Percentiles rank a stretch among this genome's conserved stretches.
Evolutionary conservation across 2,329 filamentous ascomycete genomes (phyloP).

Genomic region (Hypoxylon sp.): DNA sequence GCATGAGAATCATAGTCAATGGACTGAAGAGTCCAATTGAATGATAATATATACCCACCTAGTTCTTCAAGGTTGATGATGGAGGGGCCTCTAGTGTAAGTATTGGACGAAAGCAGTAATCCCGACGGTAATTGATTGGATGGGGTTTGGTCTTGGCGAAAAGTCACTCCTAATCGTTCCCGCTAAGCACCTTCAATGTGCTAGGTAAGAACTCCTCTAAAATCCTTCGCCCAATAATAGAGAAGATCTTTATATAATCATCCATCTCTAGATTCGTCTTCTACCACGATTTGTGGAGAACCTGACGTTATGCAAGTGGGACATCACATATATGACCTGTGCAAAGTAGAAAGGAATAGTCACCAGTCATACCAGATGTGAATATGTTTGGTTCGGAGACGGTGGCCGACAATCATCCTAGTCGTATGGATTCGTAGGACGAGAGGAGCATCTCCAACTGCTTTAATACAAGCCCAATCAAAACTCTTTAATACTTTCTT

Average conservation of each 20-base stretch:
- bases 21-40: neutral
- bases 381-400: neutral
- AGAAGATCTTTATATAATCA: neutral
- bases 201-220: neutral
- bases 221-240: neutral
- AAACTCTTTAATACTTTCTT: no score
- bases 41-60: neutral
- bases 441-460: no score
- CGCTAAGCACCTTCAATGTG: neutral
- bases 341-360: neutral
- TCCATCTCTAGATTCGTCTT: neutral
- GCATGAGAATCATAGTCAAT: neutral
- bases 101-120: constrained; percentile 12
- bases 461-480: no score
- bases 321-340: neutral
- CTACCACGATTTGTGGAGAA: neutral
- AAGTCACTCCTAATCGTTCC: neutral
- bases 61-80: neutral
- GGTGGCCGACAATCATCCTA: neutral
- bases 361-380: neutral
- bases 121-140: constrained; percentile 12
- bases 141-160: constrained; percentile 10
- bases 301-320: neutral
- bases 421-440: no score
- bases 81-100: neutral